Conservation (phyloP, 1,284 basidiomycete genomes). For the Vanrija sp. region DNA sequence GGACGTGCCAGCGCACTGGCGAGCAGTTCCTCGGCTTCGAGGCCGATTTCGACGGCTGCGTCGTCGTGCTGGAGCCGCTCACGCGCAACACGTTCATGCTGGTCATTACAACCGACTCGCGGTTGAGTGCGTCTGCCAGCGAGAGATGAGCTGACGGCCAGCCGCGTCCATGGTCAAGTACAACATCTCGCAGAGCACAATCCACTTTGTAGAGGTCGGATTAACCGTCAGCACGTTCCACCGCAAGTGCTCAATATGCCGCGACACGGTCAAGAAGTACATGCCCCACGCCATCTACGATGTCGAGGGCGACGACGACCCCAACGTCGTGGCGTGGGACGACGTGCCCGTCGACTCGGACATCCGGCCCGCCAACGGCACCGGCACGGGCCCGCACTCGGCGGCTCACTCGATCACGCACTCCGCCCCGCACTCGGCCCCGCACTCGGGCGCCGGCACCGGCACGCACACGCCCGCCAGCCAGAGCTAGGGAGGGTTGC, state of each 20-base stretch:
- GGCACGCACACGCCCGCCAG: neutral
- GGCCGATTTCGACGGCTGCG: conserved; percentile 68
- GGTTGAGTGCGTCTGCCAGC: conserved; percentile 61
- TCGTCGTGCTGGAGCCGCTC: conserved; percentile 89
- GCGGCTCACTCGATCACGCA: too few species aligned
- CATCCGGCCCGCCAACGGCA: neutral
- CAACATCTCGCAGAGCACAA: conserved; percentile 50
- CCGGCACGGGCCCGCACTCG: neutral
- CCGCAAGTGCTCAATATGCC: conserved; percentile 46
- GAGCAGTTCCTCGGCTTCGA: conserved; percentile 75
- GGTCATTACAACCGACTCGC: conserved; percentile 73
- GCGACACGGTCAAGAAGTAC: conserved; percentile 6
- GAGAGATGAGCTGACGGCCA: conserved; percentile 14
- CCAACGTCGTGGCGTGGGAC: conserved; percentile 36
- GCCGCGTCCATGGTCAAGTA: conserved; percentile 52
- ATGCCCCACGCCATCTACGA: conserved; percentile 34
- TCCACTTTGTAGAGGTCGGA: conserved; percentile 51
- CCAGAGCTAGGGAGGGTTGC: neutral
- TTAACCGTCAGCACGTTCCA: conserved; percentile 22
- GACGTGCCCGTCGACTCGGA: conserved; percentile 22
- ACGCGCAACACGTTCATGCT: conserved; percentile 93
- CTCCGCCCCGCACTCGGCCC: too few species aligned
- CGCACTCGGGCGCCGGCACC: too few species aligned
- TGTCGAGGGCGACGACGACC: conserved; percentile 32
- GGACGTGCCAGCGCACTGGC: conserved; percentile 66